Conservation (phyloP, 768 basidiomycete species). For the Cystofilobasidium ferigula region DNA sequence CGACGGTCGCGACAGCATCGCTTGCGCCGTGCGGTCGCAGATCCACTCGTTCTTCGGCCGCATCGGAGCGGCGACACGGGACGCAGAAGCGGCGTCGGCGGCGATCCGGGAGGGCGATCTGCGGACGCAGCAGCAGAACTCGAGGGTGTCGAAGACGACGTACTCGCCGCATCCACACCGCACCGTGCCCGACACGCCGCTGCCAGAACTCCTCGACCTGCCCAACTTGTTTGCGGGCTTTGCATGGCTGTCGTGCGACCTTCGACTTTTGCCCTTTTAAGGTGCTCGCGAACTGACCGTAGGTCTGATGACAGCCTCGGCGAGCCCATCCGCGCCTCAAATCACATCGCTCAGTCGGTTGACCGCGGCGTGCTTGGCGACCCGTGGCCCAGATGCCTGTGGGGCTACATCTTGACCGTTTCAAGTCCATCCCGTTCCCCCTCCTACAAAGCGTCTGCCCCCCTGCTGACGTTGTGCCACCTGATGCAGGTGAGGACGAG, state of each 20-base stretch:
- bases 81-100: slow-evolving; percentile 11
- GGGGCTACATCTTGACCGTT: slow-evolving; percentile 6
- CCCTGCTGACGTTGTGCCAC: too few species aligned
- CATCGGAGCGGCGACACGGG: slow-evolving; percentile 9
- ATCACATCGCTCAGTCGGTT: slow-evolving; percentile 15
- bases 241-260: slow-evolving; percentile 8
- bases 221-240: slow-evolving; percentile 16
- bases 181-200: not conserved
- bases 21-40: slow-evolving; percentile 17
- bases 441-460: not conserved
- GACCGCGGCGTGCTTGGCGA: slow-evolving; percentile 15
- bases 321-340: slow-evolving; percentile 9
- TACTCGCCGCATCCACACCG: slow-evolving; percentile 7
- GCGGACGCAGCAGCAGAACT: not conserved
- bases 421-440: not conserved
- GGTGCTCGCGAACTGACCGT: not conserved
- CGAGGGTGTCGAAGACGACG: slow-evolving; percentile 3
- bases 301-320: not conserved
- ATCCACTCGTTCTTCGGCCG: slow-evolving; percentile 13
- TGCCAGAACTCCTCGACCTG: slow-evolving; percentile 11
- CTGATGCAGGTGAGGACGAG: not conserved
- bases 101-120: not conserved
- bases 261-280: not conserved
- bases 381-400: slow-evolving; percentile 19
- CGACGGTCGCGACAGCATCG: slow-evolving; percentile 8